Evolutionary conservation across 2,329 filamentous ascomycete genomes (phyloP).

Genomic region (Fonsecaea erecta): DNA sequence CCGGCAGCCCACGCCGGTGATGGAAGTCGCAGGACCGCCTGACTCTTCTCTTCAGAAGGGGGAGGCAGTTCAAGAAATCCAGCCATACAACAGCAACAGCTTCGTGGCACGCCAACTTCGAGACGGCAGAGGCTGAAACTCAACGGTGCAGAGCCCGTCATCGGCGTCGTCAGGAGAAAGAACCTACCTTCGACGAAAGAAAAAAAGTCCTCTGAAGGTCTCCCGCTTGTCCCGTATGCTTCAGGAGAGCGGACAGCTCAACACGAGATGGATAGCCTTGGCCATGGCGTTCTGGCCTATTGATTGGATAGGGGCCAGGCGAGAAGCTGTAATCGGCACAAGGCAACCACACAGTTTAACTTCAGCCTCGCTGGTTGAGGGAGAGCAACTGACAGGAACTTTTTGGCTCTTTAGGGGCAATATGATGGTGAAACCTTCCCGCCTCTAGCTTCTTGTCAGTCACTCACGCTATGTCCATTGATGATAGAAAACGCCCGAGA

Average conservation of each 20-base stretch:
- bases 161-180: neutral
- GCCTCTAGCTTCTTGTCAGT: neutral
- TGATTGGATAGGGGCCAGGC: neutral
- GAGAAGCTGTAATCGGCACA: neutral
- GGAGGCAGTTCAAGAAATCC: neutral
- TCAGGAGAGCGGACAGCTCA: neutral
- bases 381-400: neutral
- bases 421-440: neutral
- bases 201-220: neutral
- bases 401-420: neutral
- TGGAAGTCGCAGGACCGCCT: neutral
- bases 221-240: neutral
- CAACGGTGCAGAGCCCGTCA: neutral
- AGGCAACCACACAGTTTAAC: neutral
- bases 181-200: too few species aligned
- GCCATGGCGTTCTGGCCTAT: neutral
- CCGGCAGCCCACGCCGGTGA: neutral
- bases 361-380: neutral
- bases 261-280: conserved; percentile 1
- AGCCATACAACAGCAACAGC: neutral
- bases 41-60: neutral
- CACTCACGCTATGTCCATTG: neutral
- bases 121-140: neutral
- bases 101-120: neutral
- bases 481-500: neutral